Conservation (phyloP, 2,329 filamentous ascomycete genomes). For the Erysiphe neolycopersici region DNA sequence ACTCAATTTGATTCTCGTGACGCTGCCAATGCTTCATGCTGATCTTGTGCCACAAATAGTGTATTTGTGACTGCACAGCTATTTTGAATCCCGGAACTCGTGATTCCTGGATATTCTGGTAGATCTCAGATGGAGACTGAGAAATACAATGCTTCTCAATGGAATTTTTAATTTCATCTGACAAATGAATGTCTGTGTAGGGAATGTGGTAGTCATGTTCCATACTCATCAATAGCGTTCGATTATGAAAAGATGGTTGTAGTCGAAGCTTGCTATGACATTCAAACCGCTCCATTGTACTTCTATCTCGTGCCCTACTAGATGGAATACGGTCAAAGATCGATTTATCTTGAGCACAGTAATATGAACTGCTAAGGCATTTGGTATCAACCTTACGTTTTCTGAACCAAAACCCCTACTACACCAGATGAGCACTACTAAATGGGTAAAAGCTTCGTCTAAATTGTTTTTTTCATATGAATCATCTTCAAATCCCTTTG, state of each 20-base stretch:
- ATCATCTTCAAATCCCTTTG: background rate
- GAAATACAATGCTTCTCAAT: background rate
- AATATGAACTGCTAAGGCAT: background rate
- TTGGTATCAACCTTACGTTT: background rate
- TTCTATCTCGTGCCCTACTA: background rate
- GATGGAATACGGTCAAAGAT: background rate
- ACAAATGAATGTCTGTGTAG: background rate
- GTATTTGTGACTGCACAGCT: background rate
- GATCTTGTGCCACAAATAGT: background rate
- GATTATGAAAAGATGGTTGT: background rate
- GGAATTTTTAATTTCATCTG: background rate
- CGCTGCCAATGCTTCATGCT: background rate
- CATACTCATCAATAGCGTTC: background rate
- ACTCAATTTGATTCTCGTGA: background rate
- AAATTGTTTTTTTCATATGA: background rate
- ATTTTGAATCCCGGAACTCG: background rate
- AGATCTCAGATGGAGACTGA: background rate
- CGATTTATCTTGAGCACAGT: background rate
- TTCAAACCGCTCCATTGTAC: background rate
- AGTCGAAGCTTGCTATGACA: background rate
- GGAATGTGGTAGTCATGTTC: background rate
- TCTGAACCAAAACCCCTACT: background rate
- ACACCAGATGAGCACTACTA: background rate
- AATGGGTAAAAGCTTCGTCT: background rate
- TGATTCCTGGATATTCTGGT: background rate